Base-by-base conservation (phyloP, 441 rosid genomes). In the Erysimum cheiri region DNA sequence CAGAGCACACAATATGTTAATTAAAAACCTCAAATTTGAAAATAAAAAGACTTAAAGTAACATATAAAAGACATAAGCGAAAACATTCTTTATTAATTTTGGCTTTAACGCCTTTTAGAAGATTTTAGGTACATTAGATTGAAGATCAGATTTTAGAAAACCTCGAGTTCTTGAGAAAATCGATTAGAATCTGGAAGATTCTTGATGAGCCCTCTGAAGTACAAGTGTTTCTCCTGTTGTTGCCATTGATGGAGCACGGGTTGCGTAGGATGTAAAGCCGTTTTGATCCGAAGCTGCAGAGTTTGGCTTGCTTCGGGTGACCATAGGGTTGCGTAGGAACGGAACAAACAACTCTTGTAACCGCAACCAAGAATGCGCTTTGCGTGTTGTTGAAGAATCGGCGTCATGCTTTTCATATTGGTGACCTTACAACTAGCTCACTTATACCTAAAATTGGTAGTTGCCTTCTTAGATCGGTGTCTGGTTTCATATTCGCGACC, bases 351-450 rank as follows among this genome's bases (percentile, higher is more conserved):
- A 17, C 6, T 46, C 50, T 46, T 46, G 50, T 46, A 3, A 17
- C 26, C 11, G 50, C 5, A 46, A 46, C 2, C 50, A 46, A 8
- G 50, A 46, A 46, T 17, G 50, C 50, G 50, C 50, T 3, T 17
- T 8, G 26, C 50, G 11, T 46, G 50, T 46, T 17, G 50, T 46
- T 46, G 50, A 8, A 46, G 2, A 46, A 46, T 46, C 50, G 26
- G 50, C 9, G 24, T 46, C 50, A 46, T 46, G 50, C 11, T 8
- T 44, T 43, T 22, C 47, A 24, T 22, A 19, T 58, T 6, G 17
- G 6, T 58, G 33, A 37, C 47, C 9, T 35, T 33, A 56, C 41
- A 56, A 56, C 43, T 56, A 28, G 28, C 57, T 28, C 57, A 13
- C 57, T 52, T 52, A 52, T 26, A 52, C 17, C 57, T 28, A 52